phyloP scores from a whole-genome alignment of 306 rosid genomes.

The Calophaca sinica region DNA sequence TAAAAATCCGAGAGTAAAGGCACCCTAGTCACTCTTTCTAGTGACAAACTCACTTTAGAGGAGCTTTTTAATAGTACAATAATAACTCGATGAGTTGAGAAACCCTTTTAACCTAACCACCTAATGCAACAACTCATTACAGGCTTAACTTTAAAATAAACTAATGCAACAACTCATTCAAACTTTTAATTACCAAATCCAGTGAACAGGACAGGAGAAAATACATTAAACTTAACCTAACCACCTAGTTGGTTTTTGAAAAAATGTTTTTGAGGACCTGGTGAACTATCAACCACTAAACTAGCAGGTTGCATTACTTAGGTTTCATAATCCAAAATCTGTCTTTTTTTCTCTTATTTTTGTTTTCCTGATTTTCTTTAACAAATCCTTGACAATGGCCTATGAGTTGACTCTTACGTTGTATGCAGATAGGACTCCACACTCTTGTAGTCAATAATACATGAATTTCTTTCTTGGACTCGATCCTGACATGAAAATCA shows the following conservation, averaged over 20 bases:
- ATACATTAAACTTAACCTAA: conserved; percentile 15
- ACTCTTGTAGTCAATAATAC: conserved; percentile 1
- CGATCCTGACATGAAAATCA: background rate
- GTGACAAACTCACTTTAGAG: background rate
- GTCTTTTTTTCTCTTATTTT: background rate
- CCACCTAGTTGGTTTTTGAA: background rate
- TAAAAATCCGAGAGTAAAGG: too few relatives aligned
- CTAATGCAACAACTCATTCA: too few relatives aligned
- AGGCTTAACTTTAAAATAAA: too few relatives aligned
- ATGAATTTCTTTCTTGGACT: conserved; percentile 4
- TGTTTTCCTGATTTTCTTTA: background rate
- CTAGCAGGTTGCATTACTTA: conserved; percentile 9
- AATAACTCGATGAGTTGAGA: background rate
- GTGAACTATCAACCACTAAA: conserved; percentile 9
- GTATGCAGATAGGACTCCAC: conserved; percentile 6
- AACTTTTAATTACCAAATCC: background rate
- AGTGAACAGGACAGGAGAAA: background rate
- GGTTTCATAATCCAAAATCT: conserved; percentile 20
- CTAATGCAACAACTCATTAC: conserved; percentile 6
- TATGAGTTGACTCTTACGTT: background rate
- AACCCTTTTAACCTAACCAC: background rate
- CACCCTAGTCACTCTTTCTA: background rate
- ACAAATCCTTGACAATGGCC: background rate
- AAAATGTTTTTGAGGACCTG: conserved; percentile 15
- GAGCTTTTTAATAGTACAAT: background rate